phyloP scores from a whole-genome alignment of 257 asterid species.

The Eucommia ulmoides region DNA sequence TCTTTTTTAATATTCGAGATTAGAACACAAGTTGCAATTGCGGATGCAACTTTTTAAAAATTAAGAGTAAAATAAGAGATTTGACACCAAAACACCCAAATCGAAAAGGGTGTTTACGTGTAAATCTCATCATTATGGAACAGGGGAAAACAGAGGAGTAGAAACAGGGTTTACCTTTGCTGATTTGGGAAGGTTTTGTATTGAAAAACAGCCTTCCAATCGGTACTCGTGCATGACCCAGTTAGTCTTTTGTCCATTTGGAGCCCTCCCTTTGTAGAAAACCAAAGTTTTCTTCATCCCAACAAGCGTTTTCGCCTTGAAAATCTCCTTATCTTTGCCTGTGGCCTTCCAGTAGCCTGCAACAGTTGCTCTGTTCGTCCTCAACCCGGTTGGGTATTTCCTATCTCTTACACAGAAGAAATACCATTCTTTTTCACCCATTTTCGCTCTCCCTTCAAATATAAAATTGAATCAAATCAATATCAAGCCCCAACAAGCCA shows the following conservation, averaged over 20 bases:
- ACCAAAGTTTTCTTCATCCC: constrained; percentile 80
- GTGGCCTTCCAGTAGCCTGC: constrained; percentile 86
- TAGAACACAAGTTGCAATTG: too few species aligned
- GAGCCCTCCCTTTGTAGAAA: constrained; percentile 66
- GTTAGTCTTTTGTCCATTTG: constrained; percentile 50
- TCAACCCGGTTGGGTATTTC: constrained; percentile 65
- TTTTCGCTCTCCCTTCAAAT: constrained; percentile 54
- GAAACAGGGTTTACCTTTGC: constrained; percentile 25
- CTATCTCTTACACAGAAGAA: constrained; percentile 59
- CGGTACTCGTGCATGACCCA: constrained; percentile 84
- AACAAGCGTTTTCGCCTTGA: constrained; percentile 28
- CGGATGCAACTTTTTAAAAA: too few species aligned
- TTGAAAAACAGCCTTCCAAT: constrained; percentile 35
- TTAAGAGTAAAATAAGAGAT: background rate
- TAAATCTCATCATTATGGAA: too few species aligned
- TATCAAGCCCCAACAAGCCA: background rate
- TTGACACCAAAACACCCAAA: too few species aligned
- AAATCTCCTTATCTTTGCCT: constrained; percentile 62
- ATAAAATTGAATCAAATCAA: background rate
- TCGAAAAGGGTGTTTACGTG: too few species aligned
- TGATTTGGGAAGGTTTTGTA: constrained; percentile 29
- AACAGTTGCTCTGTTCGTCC: constrained; percentile 67
- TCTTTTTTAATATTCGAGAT: too few species aligned
- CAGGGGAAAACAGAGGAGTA: constrained; percentile 17
- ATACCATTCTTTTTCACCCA: constrained; percentile 76